Conservation (phyloP, 345 rosid species). For the Eucalyptus lansdowneana region DNA sequence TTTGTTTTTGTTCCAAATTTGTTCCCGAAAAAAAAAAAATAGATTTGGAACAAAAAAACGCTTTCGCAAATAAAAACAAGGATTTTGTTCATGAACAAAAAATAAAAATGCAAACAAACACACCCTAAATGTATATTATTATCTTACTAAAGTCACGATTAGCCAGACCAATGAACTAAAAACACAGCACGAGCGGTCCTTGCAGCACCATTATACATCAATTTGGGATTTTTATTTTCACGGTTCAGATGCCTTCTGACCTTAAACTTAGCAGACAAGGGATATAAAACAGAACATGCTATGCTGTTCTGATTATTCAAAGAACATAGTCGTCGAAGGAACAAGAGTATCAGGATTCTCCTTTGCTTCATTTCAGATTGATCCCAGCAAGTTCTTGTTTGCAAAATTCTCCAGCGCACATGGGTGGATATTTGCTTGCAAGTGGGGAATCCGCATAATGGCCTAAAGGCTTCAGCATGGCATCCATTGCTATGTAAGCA, state of each 20-base stretch:
- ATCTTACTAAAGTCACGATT: neutral
- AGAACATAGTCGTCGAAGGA: neutral
- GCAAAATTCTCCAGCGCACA: constrained; percentile 37
- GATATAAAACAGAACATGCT: neutral
- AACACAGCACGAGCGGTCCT: neutral
- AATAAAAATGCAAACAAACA: too few relatives aligned
- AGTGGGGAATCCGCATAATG: constrained; percentile 57
- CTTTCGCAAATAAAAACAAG: too few relatives aligned
- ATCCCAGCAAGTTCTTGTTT: constrained; percentile 67
- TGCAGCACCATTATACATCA: neutral
- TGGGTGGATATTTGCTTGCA: constrained; percentile 53
- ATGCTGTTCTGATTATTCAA: neutral
- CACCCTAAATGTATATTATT: neutral
- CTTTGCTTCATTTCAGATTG: constrained; percentile 54
- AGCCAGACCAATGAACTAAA: neutral
- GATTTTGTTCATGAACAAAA: too few relatives aligned
- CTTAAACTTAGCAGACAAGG: neutral
- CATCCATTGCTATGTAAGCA: constrained; percentile 82
- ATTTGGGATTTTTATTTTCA: neutral
- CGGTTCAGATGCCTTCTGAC: neutral
- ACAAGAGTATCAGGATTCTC: constrained; percentile 2
- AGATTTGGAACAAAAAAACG: too few relatives aligned
- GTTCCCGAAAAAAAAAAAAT: accelerated
- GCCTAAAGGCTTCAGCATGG: constrained; percentile 59
- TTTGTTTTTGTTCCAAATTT: accelerated